Base-by-base conservation (phyloP, 2,329 filamentous ascomycete genomes). In the Xylaria digitata region DNA sequence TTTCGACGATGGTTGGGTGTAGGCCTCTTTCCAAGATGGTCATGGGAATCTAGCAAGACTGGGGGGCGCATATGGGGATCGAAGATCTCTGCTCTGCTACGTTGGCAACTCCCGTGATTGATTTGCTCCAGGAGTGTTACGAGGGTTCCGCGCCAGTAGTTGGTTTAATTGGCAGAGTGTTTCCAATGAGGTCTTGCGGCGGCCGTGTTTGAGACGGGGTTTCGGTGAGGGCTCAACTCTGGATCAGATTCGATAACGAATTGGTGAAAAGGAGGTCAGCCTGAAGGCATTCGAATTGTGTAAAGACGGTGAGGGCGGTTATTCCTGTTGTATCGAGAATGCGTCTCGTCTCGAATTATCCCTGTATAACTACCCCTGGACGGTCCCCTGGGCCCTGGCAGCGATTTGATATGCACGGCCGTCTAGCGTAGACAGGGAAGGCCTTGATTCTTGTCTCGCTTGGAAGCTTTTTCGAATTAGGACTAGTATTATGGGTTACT, bases 241-340 rank as follows among this genome's bases (percentile, higher is more conserved):
- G 23, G 59, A 61, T 46, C 57, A 55, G 53, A n/a, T 43, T 55
- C 30, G 23, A 45, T 21, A 52, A 69, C 59, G 53, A 67, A 72
- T 72, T 73, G 71, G 68, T 69, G 59, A 46, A 67, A 71, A 71
- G 64, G 70, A 76, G 74, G 72, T 73, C 71, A 75, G 73, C 71
- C 72, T 73, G 64, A 73, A 73, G 66, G 67, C 64, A 71, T 70
- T 70, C 71, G 69, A 63, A 62, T 70, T 68, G 68, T 66, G 68
- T 71, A 72, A 72, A 76, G 75, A 74, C 74, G 74, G 74, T 75
- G 71, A 75, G 69, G 71, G 73, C 72, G 65, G 67, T 71, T 74
- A 56, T 69, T 61, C 46, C 69, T 75, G 70, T 75, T 75, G 70
- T 79, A 79, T 79, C 78, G 78, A 80, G 78, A 76, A 73, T 77